These are phyloP conservation scores for Backusella psychrophila DNA, from an alignment of 192 early-diverging fungal genomes.

Conservation along the genomic window DNA sequence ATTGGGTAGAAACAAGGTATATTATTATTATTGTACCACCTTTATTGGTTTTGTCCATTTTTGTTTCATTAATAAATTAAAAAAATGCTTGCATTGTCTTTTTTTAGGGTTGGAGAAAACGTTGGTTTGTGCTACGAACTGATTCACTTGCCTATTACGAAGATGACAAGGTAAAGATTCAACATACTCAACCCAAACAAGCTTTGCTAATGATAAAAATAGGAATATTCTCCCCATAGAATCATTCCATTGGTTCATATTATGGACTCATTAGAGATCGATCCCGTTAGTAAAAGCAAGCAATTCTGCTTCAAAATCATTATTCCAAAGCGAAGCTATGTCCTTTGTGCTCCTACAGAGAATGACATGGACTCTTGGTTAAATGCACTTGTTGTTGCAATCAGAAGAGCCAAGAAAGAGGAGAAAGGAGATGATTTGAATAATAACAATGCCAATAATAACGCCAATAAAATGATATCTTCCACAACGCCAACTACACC, in stretches of 20 bases:
- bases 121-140: conserved; percentile 61
- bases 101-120: conserved; percentile 54
- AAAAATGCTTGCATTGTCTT: not conserved
- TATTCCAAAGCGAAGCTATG: conserved; percentile 50
- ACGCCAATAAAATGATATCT: not conserved
- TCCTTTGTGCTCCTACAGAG: conserved; percentile 46
- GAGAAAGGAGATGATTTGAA: not conserved
- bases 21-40: not conserved
- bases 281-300: conserved; percentile 51
- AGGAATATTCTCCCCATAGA: conserved; percentile 50
- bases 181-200: not conserved
- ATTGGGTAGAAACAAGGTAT: conserved; percentile 52
- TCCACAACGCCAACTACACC: not conserved
- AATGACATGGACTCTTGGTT: conserved; percentile 49
- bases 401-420: conserved; percentile 37
- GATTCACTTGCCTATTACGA: conserved; percentile 60
- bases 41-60: not conserved
- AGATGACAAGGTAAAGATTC: conserved; percentile 47
- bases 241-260: conserved; percentile 49
- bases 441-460: not conserved
- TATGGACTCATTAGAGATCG: conserved; percentile 53
- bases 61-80: not conserved
- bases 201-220: not conserved
- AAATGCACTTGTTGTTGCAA: conserved; percentile 47
- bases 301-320: conserved; percentile 54